Evolutionary conservation across 164 flowering plant genomes (phyloP).

Genomic region (Aristolochia contorta): DNA sequence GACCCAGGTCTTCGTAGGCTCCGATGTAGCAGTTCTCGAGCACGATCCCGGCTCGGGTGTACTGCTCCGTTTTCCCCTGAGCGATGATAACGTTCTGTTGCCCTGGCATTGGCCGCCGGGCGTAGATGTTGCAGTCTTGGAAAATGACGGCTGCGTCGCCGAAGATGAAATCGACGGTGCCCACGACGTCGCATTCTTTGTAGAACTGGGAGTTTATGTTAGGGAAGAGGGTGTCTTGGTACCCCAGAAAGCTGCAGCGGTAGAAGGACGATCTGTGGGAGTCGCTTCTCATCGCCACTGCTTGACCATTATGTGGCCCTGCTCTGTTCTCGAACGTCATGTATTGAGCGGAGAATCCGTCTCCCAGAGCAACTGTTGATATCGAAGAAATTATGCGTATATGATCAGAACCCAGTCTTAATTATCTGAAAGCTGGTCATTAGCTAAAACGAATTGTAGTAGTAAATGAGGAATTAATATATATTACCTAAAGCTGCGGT

Average conservation of each 20-base stretch:
- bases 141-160: slow-evolving; percentile 28
- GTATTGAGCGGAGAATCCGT: not conserved
- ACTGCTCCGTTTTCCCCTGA: slow-evolving; percentile 22
- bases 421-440: too few relatives aligned
- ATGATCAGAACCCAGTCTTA: too few relatives aligned
- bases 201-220: slow-evolving; percentile 14
- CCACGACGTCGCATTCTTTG: slow-evolving; percentile 15
- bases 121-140: slow-evolving; percentile 27
- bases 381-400: too few relatives aligned
- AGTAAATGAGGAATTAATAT: not conserved
- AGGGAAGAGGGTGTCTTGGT: slow-evolving; percentile 4
- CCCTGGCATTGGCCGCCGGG: slow-evolving; percentile 19
- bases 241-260: slow-evolving; percentile 11
- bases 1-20: slow-evolving; percentile 13
- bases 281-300: slow-evolving; percentile 2
- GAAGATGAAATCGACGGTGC: slow-evolving; percentile 26
- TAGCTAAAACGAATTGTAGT: not conserved
- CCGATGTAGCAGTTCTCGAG: slow-evolving; percentile 28
- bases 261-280: not conserved
- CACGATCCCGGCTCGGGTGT: slow-evolving; percentile 23
- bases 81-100: slow-evolving; percentile 32
- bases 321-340: slow-evolving; percentile 4
- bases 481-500: not conserved
- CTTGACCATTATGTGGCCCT: not conserved
- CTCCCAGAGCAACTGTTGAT: not conserved